Base-by-base conservation (phyloP, 345 rosid species). In the Turnera subulata region DNA sequence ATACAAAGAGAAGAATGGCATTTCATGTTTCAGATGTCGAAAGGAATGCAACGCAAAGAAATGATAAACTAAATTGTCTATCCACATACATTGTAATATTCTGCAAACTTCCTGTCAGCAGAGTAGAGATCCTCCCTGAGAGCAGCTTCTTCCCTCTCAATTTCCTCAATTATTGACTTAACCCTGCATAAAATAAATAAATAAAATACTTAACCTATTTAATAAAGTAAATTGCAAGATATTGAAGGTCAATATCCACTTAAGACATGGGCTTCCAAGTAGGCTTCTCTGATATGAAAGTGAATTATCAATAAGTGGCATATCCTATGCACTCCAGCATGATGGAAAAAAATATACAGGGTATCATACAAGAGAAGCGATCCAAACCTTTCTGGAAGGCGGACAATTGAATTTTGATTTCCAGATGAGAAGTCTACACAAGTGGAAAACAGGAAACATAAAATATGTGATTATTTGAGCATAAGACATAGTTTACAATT, bases 321-420 rank as follows among this genome's bases (percentile, higher is more conserved):
- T 11, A 35, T 32, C 25, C 33, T 53, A n/a, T 59, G 49, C 33
- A 22, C 5, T 46, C 35, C 18, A 55, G 13, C 29, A 38, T 20
- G 26, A 48, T 16, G 19, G 26, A 4, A 33, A 40, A 33, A 40
- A 18, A 18, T n/a, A 5, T 62, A 17, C 17, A 50, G 46, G 16
- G 43, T 23, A 35, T 38, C 54, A 6, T 29, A 51, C 13, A 32
- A 73, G 47, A 63, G 25, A 21, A 50, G 55, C 19, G 18, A 48
- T 24, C 51, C 76, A 65, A 73, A 89, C 97, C 99, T 93, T 76
- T 89, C 99, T 67, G 96, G 97, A 63, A 93, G 90, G 53, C 92
- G 80, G 58, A 96, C 84, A 65, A 80, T 80, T 62, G 87, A 84
- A 62, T 74, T 79, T 66, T 84, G 94, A 73, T 56, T 73, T 72